Evolutionary conservation across 257 asterid genomes (phyloP).

Genomic region (Eustoma russellianum): DNA sequence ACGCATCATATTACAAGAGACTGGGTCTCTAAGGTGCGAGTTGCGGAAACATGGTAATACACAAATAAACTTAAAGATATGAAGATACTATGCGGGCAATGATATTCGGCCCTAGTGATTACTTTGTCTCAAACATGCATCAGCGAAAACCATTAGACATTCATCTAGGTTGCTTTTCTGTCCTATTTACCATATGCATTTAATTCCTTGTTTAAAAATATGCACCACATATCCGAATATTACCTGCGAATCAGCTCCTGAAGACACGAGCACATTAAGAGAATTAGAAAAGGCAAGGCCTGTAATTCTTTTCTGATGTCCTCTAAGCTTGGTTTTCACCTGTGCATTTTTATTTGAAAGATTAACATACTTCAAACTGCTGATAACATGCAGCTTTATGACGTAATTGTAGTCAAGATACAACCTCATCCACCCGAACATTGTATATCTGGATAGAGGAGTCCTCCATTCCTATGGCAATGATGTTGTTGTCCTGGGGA

Average conservation of each 20-base stretch:
- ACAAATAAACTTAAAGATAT: no score
- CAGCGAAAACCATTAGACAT: not conserved
- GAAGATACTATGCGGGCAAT: not conserved
- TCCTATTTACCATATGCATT: no score
- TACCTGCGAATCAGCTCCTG: conserved; percentile 78
- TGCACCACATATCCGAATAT: not conserved
- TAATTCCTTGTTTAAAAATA: not conserved
- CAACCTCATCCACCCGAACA: conserved; percentile 63
- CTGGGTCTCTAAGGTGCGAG: no score
- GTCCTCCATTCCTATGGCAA: conserved; percentile 65
- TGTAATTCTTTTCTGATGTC: conserved; percentile 56
- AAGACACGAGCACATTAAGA: conserved; percentile 50
- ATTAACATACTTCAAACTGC: conserved; percentile 1
- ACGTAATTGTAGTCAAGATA: not conserved
- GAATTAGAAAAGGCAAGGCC: conserved; percentile 56
- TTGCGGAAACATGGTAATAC: no score
- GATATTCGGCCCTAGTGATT: conserved; percentile 1
- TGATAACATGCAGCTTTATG: not conserved
- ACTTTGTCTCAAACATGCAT: not conserved
- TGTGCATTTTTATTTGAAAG: conserved; percentile 9
- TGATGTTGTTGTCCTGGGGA: conserved; percentile 53
- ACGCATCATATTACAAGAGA: no score
- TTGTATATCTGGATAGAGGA: conserved; percentile 56
- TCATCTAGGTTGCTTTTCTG: no score
- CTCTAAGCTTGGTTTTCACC: conserved; percentile 53